Percentiles rank a stretch among this genome's conserved stretches.
phyloP scores from a whole-genome alignment of 768 basidiomycete species.

The Tylopilus vinaceipallidus region DNA sequence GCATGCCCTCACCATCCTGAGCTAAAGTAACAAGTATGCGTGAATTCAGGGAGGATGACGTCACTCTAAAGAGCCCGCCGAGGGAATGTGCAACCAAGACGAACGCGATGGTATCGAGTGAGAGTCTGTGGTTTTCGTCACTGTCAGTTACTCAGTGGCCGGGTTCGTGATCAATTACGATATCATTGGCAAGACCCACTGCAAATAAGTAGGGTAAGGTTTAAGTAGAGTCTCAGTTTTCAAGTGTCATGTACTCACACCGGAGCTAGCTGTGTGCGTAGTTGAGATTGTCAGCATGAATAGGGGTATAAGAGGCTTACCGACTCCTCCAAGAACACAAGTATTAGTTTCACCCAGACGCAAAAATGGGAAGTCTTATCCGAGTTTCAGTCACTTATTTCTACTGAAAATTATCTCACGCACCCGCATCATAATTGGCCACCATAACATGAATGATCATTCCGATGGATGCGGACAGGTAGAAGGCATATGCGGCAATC shows the following conservation, averaged over 20 bases:
- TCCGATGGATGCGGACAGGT: neutral
- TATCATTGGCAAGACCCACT: constrained; percentile 2
- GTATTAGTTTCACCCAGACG: neutral
- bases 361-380: neutral
- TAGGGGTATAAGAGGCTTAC: neutral
- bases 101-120: constrained; percentile 1
- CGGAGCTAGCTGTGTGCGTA: neutral
- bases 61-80: neutral
- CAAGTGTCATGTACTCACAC: neutral
- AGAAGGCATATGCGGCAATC: constrained; percentile 10
- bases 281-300: neutral
- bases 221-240: neutral
- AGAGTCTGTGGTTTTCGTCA: neutral
- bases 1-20: constrained; percentile 9
- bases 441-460: neutral
- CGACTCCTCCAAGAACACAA: neutral
- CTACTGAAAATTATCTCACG: neutral
- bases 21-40: neutral
- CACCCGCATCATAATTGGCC: neutral
- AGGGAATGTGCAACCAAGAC: constrained; percentile 3
- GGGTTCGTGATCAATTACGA: neutral
- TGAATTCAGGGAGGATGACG: neutral
- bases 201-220: neutral
- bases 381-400: neutral
- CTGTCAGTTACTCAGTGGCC: neutral